Evolutionary conservation across 495 filamentous ascomycete species (phyloP).

Genomic region (Aspergillus wentii): DNA sequence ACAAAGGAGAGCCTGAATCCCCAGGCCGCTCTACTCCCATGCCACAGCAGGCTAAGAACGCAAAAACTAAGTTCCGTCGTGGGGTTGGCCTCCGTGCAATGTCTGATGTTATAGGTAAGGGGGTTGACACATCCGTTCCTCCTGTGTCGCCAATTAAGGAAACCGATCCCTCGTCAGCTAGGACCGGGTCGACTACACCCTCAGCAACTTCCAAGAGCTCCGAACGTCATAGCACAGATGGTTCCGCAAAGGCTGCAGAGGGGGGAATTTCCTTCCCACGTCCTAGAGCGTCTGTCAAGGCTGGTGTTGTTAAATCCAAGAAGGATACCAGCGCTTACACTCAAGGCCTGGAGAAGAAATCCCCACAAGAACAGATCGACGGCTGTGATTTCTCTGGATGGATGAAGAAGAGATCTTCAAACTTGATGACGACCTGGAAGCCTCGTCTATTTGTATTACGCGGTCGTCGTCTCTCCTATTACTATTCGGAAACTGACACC

Average conservation of each 20-base stretch:
- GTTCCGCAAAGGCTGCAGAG: constrained; percentile 59
- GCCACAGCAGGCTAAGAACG: constrained; percentile 33
- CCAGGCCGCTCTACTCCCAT: constrained; percentile 49
- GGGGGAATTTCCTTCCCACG: constrained; percentile 42
- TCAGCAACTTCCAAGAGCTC: constrained; percentile 74
- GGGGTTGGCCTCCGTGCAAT: constrained; percentile 69
- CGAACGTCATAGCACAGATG: constrained; percentile 63
- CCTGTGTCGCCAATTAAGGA: constrained; percentile 59
- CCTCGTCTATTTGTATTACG: constrained; percentile 88
- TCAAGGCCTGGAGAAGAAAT: constrained; percentile 76
- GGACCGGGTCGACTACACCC: constrained; percentile 82
- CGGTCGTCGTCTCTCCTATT: constrained; percentile 89
- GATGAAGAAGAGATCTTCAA: constrained; percentile 99
- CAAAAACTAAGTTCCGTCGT: constrained; percentile 44
- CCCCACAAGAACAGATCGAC: constrained; percentile 77
- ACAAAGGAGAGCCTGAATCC: constrained; percentile 42
- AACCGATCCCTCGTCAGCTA: constrained; percentile 62
- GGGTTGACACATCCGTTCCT: constrained; percentile 24
- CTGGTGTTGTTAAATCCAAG: constrained; percentile 62
- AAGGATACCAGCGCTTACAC: constrained; percentile 93
- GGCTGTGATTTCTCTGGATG: constrained; percentile 93
- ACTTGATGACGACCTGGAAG: constrained; percentile 96
- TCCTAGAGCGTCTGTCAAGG: constrained; percentile 30
- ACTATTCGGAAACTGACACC: constrained; percentile 87
- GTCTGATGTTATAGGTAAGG: constrained; percentile 59